These are phyloP conservation scores for Gossypium bickii DNA, from an alignment of 345 rosid genomes.

Conservation along the genomic window DNA sequence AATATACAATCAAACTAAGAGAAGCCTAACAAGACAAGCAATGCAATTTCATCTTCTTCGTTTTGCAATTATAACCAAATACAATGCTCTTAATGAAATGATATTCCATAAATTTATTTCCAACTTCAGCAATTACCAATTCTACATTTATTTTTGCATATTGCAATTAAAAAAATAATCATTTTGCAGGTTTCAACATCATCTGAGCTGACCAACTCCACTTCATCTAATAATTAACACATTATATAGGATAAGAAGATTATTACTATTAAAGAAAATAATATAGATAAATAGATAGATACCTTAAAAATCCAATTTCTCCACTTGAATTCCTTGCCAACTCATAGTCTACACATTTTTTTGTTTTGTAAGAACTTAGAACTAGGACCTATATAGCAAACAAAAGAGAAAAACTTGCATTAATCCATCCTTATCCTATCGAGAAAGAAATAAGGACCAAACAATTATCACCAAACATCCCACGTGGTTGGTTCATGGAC, in stretches of 20 bases:
- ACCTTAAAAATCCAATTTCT: not conserved
- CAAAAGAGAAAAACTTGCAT: not conserved
- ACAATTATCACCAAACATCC: not conserved
- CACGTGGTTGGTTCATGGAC: not conserved
- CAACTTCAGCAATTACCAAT: no score
- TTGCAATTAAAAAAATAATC: no score
- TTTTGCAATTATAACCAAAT: no score
- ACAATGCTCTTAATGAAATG: no score
- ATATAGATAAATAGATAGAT: not conserved
- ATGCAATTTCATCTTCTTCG: not conserved
- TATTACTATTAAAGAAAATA: no score
- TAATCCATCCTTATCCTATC: conserved; percentile 14
- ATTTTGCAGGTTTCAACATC: not conserved
- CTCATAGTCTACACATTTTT: not conserved
- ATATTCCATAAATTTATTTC: no score
- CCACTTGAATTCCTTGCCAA: not conserved
- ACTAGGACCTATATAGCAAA: not conserved
- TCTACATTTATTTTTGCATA: no score
- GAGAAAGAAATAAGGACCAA: not conserved
- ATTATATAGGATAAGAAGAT: not conserved
- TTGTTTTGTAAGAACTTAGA: not conserved
- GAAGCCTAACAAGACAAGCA: not conserved
- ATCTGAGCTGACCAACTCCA: not conserved
- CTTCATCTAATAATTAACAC: not conserved
- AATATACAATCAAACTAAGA: not conserved